These are phyloP conservation scores for Wickerhamomyces strasburgensis DNA, from an alignment of 805 yeast species.

Conservation along the genomic window DNA sequence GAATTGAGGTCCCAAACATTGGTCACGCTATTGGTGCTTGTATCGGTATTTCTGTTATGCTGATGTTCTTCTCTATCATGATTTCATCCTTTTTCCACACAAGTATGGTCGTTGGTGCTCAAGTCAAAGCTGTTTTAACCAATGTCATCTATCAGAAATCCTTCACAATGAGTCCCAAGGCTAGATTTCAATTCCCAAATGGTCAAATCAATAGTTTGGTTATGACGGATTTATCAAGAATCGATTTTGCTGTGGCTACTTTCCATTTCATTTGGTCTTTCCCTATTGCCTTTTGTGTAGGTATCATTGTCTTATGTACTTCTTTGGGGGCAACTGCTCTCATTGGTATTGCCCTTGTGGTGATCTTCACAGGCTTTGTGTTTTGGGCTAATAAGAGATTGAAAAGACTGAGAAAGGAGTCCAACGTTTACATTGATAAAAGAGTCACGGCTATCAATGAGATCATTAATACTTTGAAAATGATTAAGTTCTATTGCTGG, in stretches of 20 bases:
- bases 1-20: slow-evolving; percentile 37
- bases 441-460: slow-evolving; percentile 78
- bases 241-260: slow-evolving; percentile 71
- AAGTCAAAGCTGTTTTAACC: slow-evolving; percentile 64
- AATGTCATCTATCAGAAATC: slow-evolving; percentile 68
- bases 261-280: slow-evolving; percentile 60
- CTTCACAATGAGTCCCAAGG: slow-evolving; percentile 50
- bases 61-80: slow-evolving; percentile 41
- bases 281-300: slow-evolving; percentile 59
- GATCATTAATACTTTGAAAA: slow-evolving; percentile 68
- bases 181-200: slow-evolving; percentile 56
- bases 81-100: slow-evolving; percentile 62
- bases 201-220: slow-evolving; percentile 72
- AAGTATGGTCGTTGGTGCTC: slow-evolving; percentile 62
- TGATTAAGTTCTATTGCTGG: slow-evolving; percentile 90
- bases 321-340: slow-evolving; percentile 71
- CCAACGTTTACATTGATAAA: slow-evolving; percentile 63
- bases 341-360: slow-evolving; percentile 58
- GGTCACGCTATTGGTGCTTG: slow-evolving; percentile 72
- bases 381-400: slow-evolving; percentile 45
- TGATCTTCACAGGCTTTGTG: slow-evolving; percentile 37
- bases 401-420: slow-evolving; percentile 49
- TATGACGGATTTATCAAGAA: slow-evolving; percentile 76
- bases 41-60: slow-evolving; percentile 58
- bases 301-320: slow-evolving; percentile 57